phyloP scores from a whole-genome alignment of 768 basidiomycete genomes.

The Butyriboletus loyo region DNA sequence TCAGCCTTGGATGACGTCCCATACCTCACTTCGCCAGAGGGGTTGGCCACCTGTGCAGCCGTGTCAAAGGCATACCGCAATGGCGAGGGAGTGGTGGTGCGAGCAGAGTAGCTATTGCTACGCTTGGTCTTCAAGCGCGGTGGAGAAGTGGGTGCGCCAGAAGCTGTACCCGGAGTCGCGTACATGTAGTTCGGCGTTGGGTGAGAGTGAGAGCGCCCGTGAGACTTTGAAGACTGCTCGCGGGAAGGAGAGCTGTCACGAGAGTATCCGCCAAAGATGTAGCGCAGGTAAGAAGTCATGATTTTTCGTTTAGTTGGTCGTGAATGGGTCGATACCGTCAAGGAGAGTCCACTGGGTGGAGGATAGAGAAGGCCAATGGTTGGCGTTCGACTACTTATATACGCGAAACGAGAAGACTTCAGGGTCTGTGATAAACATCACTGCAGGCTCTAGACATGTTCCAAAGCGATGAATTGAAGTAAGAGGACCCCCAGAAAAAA shows the following conservation, averaged over 20 bases:
- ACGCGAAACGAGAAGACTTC: slow-evolving; percentile 17
- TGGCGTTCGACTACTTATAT: slow-evolving; percentile 23
- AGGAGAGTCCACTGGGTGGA: slow-evolving; percentile 11
- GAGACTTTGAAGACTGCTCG: slow-evolving; percentile 37
- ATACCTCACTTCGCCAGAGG: slow-evolving; percentile 32
- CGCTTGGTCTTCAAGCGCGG: slow-evolving; percentile 37
- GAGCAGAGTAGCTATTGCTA: slow-evolving; percentile 39
- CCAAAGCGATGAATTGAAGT: slow-evolving; percentile 30
- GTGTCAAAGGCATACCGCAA: slow-evolving; percentile 40
- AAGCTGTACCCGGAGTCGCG: slow-evolving; percentile 27
- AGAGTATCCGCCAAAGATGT: slow-evolving; percentile 39
- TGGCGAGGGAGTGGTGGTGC: slow-evolving; percentile 38
- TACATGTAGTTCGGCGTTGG: slow-evolving; percentile 43
- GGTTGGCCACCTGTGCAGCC: slow-evolving; percentile 18
- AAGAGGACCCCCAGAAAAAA: slow-evolving; percentile 33
- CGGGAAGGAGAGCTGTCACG: slow-evolving; percentile 26
- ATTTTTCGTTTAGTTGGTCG: slow-evolving; percentile 16
- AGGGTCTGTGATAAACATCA: slow-evolving; percentile 21
- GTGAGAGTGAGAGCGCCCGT: slow-evolving; percentile 41
- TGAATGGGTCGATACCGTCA: slow-evolving; percentile 16
- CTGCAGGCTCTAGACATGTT: slow-evolving; percentile 22
- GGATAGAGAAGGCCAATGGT: slow-evolving; percentile 3
- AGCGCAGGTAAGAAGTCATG: slow-evolving; percentile 54
- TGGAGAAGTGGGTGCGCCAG: slow-evolving; percentile 35
- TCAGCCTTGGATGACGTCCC: slow-evolving; percentile 30